Conservation (phyloP, 345 rosid species). For the Arabidopsis arenosa region DNA sequence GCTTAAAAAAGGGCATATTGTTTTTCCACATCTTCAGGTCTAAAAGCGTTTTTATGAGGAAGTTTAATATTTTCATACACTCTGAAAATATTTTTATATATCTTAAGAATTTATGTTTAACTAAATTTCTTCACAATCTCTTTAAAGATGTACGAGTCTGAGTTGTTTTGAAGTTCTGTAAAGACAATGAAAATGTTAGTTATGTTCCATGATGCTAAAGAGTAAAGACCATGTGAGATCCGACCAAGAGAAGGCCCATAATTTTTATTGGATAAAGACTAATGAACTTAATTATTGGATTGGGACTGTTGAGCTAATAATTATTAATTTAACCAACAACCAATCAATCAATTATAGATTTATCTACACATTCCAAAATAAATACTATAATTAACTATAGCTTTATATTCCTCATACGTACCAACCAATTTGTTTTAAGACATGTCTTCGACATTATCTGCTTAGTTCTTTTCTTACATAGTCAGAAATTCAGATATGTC, state of each 20-base stretch:
- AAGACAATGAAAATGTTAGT: slow-evolving; percentile 26
- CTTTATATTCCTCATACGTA: background rate
- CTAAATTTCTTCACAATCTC: background rate
- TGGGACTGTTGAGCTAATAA: slow-evolving; percentile 42
- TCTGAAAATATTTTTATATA: background rate
- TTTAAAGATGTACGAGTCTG: slow-evolving; percentile 27
- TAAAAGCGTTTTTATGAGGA: background rate
- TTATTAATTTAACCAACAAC: slow-evolving; percentile 29
- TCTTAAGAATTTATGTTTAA: background rate
- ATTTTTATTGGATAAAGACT: slow-evolving; percentile 39
- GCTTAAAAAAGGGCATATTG: slow-evolving; percentile 11
- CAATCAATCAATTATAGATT: slow-evolving; percentile 26
- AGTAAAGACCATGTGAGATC: slow-evolving; percentile 43
- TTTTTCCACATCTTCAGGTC: slow-evolving; percentile 19
- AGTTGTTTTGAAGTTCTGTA: slow-evolving; percentile 40
- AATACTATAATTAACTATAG: slow-evolving; percentile 18
- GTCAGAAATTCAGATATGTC: background rate
- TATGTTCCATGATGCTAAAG: slow-evolving; percentile 18
- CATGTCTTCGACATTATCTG: slow-evolving; percentile 34
- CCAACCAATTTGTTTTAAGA: slow-evolving; percentile 12
- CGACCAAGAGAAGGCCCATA: slow-evolving; percentile 47
- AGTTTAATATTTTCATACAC: background rate
- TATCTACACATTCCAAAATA: background rate
- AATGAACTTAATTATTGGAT: slow-evolving; percentile 35
- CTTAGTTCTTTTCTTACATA: background rate